phyloP scores from a whole-genome alignment of 2,329 filamentous ascomycete species.

The Sclerotinia sclerotiorum region DNA sequence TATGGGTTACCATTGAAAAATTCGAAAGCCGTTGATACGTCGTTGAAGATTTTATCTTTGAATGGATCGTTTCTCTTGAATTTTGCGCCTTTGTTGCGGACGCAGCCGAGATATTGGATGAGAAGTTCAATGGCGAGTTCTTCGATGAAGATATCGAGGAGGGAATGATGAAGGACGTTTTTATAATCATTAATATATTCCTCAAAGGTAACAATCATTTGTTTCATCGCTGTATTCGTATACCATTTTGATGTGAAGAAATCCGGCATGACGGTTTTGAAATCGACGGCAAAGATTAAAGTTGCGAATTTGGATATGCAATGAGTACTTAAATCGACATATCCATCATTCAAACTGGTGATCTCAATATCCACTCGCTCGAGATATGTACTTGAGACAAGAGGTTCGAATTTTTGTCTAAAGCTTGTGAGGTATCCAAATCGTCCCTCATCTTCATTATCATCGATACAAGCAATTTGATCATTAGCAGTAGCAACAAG shows the following conservation, averaged over 20 bases:
- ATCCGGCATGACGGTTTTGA: conserved; percentile 75
- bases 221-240: conserved; percentile 78
- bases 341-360: conserved; percentile 77
- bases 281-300: conserved; percentile 88
- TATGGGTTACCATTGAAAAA: conserved; percentile 69
- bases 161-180: conserved; percentile 77
- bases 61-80: conserved; percentile 86
- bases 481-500: conserved; percentile 96
- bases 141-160: conserved; percentile 89
- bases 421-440: conserved; percentile 85
- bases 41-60: conserved; percentile 89
- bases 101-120: conserved; percentile 75
- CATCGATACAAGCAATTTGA: conserved; percentile 97
- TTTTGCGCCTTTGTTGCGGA: conserved; percentile 87
- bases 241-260: conserved; percentile 96
- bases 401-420: conserved; percentile 75
- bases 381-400: conserved; percentile 79
- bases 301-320: conserved; percentile 85
- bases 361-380: conserved; percentile 73
- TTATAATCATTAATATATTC: conserved; percentile 92
- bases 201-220: conserved; percentile 91
- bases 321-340: conserved; percentile 92
- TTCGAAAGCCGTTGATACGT: conserved; percentile 84
- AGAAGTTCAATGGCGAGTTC: conserved; percentile 91
- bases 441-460: conserved; percentile 73